Evolutionary conservation across 2,329 filamentous ascomycete species (phyloP), one percentile per base, ranked within the genome.

Genomic region (Stachybotrys echinatus): DNA sequence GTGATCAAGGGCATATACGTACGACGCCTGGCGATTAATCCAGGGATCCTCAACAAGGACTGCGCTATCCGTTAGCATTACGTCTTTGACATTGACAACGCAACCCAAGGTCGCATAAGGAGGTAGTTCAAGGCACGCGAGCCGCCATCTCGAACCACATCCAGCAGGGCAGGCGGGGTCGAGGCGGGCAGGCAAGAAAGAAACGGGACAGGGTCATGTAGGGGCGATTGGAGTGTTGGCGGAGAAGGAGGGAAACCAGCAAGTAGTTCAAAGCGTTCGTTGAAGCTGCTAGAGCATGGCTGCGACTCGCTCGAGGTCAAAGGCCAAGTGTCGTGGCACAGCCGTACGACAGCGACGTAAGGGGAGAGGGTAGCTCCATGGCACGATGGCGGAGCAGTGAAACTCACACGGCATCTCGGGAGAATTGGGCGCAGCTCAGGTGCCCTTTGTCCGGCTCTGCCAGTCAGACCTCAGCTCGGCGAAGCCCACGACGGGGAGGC

Each of bases 41-140:
- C 65, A 70, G 63, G 66, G 58, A 62, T 70, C 68, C 58, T 70
- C 67, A 49, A 59, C 54, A 57, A 69, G 65, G 57, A 69, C 68
- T 70, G n/a, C n/a, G n/a, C n/a, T n/a, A n/a, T n/a, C n/a, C n/a
- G n/a, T n/a, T n/a, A n/a, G n/a, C n/a, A n/a, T n/a, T n/a, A n/a
- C n/a, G n/a, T n/a, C n/a, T n/a, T n/a, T n/a, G n/a, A n/a, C n/a
- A n/a, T n/a, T n/a, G n/a, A n/a, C n/a, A n/a, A n/a, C n/a, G n/a
- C n/a, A n/a, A n/a, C n/a, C n/a, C n/a, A n/a, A n/a, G n/a, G n/a
- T n/a, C n/a, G n/a, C n/a, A n/a, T n/a, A n/a, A n/a, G n/a, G n/a
- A n/a, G n/a, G n/a, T n/a, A n/a, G n/a, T n/a, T n/a, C n/a, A n/a
- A n/a, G n/a, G n/a, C n/a, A n/a, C n/a, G n/a, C n/a, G n/a, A n/a